Percentiles rank a stretch among this genome's conserved stretches.
These are phyloP conservation scores for Metschnikowia chrysomelidarum DNA, from an alignment of 805 yeast genomes.

Conservation along the genomic window DNA sequence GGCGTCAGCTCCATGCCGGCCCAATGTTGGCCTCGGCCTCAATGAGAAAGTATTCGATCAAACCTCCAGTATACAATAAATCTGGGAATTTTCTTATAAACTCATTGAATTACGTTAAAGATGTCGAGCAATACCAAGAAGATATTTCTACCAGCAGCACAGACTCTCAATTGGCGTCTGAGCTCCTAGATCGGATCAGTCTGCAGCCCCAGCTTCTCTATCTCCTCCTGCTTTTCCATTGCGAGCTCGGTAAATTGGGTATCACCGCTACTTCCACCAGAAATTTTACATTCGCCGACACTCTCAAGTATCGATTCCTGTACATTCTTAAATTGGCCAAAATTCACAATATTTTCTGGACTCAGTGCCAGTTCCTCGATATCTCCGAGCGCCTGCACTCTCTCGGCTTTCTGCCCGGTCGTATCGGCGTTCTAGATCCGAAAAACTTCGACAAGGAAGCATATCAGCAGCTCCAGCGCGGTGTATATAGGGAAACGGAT, in stretches of 20 bases:
- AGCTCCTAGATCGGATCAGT: constrained; percentile 24
- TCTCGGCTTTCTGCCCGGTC: constrained; percentile 23
- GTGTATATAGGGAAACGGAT: constrained; percentile 23
- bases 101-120: constrained; percentile 27
- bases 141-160: constrained; percentile 21
- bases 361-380: constrained; percentile 28
- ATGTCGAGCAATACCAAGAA: constrained; percentile 27
- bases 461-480: constrained; percentile 28
- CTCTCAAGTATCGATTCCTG: constrained; percentile 20
- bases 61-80: constrained; percentile 14
- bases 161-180: constrained; percentile 21
- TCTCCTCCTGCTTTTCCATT: constrained; percentile 31
- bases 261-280: constrained; percentile 20
- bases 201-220: constrained; percentile 29
- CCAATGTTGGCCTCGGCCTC: no score
- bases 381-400: constrained; percentile 32
- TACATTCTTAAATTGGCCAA: constrained; percentile 25
- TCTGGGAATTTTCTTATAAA: constrained; percentile 13
- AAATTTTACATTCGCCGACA: constrained; percentile 7
- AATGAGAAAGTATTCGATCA: constrained; percentile 7
- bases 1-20: no score
- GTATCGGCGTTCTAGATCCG: constrained; percentile 42
- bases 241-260: constrained; percentile 30
- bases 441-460: constrained; percentile 27
- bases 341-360: constrained; percentile 39